Conservation (phyloP, 2,329 filamentous ascomycete species). For the Colletotrichum sp. region DNA sequence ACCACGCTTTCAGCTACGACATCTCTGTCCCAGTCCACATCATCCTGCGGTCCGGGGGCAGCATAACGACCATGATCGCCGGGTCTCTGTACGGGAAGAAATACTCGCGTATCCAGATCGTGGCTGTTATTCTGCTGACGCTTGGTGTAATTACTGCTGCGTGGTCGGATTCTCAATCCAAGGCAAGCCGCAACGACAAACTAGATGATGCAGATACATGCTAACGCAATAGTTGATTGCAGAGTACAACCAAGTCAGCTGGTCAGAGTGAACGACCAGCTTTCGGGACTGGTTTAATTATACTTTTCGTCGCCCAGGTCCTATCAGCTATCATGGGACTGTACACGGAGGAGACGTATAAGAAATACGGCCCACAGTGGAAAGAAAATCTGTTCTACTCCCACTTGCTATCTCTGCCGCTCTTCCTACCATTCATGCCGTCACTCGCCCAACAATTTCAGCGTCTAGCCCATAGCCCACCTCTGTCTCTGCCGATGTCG, state of each 20-base stretch:
- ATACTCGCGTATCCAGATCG: conserved; percentile 80
- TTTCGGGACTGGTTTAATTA: conserved; percentile 73
- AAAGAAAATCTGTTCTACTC: conserved; percentile 97
- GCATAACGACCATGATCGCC: conserved; percentile 93
- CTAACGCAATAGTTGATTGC: neutral
- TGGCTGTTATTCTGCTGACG: conserved; percentile 83
- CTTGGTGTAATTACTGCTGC: conserved; percentile 86
- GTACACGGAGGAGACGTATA: conserved; percentile 91
- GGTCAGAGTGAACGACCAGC: conserved; percentile 29
- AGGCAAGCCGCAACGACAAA: conserved; percentile 56
- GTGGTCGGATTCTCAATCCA: conserved; percentile 85
- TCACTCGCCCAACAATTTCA: conserved; percentile 68
- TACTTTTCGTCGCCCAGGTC: conserved; percentile 87
- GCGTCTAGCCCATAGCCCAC: conserved; percentile 66
- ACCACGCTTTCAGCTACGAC: conserved; percentile 95
- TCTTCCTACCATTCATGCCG: conserved; percentile 75
- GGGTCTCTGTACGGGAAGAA: conserved; percentile 85
- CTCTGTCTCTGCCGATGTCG: conserved; percentile 50
- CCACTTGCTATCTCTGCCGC: conserved; percentile 73
- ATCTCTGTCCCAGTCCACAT: conserved; percentile 98
- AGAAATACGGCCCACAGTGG: conserved; percentile 86
- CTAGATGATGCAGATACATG: neutral
- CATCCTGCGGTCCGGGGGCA: conserved; percentile 92
- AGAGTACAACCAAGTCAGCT: neutral
- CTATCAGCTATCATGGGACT: conserved; percentile 94